Conservation (phyloP, 2,329 filamentous ascomycete species). For the Talaromyces sp. region DNA sequence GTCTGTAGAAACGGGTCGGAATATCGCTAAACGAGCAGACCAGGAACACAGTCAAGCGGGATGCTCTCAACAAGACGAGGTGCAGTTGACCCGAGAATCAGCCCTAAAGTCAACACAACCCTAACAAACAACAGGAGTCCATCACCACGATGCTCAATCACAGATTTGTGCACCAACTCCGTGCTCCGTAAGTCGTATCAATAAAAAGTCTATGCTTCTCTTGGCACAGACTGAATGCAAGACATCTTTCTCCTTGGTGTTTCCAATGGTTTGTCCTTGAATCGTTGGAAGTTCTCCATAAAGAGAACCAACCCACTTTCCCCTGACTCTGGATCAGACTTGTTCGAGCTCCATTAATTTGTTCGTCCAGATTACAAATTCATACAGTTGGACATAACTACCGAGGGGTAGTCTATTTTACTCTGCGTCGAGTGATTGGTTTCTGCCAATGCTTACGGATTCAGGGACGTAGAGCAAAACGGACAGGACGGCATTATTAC, state of each 20-base stretch:
- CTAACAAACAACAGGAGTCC: background rate
- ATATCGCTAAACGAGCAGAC: background rate
- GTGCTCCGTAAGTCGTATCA: background rate
- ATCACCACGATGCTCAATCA: background rate
- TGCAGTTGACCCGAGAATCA: background rate
- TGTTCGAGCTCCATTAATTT: background rate
- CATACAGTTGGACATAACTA: background rate
- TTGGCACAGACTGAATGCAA: constrained; percentile 1
- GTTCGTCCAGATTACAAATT: background rate
- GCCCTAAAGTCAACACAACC: background rate
- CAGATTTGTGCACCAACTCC: no score
- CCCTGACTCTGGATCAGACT: background rate
- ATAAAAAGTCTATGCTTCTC: background rate
- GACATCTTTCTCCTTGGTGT: background rate
- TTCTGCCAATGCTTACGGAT: background rate
- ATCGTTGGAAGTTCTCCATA: background rate
- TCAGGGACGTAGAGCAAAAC: no score
- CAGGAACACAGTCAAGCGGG: background rate
- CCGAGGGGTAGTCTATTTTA: background rate
- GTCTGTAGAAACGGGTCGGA: background rate
- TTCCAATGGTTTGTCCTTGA: background rate
- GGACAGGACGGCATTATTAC: no score
- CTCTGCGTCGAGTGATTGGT: background rate
- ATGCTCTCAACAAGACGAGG: background rate
- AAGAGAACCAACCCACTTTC: background rate